Conservation (phyloP, 805 yeast species). For the Starmerella ratchasimensis region DNA sequence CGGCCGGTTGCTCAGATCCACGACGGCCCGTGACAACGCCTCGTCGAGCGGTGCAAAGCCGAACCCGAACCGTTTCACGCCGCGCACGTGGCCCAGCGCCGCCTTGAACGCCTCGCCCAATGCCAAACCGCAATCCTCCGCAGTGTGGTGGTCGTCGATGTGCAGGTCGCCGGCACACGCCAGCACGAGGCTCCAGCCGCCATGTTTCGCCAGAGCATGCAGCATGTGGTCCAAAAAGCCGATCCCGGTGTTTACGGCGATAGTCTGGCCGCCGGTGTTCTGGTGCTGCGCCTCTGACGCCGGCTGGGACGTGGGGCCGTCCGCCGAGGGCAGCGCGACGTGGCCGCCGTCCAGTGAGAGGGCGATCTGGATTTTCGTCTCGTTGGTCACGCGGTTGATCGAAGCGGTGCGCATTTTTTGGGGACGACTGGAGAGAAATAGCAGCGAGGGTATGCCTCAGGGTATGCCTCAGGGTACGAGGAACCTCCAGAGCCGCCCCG, state of each 20-base stretch:
- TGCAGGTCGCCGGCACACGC: slow-evolving; percentile 90
- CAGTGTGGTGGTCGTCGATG: slow-evolving; percentile 93
- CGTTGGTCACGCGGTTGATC: slow-evolving; percentile 69
- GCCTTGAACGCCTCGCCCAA: slow-evolving; percentile 77
- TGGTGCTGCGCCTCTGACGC: slow-evolving; percentile 52
- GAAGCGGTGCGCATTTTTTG: slow-evolving; percentile 30
- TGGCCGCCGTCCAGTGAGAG: slow-evolving; percentile 74
- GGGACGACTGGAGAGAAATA: no score
- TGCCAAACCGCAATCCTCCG: slow-evolving; percentile 91
- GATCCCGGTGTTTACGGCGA: slow-evolving; percentile 76
- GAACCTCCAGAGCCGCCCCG: no score
- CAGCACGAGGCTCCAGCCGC: slow-evolving; percentile 86
- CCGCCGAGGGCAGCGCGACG: slow-evolving; percentile 44
- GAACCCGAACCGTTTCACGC: slow-evolving; percentile 81
- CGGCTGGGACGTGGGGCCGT: slow-evolving; percentile 14
- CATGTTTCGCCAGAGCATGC: slow-evolving; percentile 90
- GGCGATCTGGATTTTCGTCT: slow-evolving; percentile 81
- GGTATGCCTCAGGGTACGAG: no score
- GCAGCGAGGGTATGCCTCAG: no score
- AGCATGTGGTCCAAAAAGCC: slow-evolving; percentile 97
- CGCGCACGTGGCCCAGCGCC: slow-evolving; percentile 79
- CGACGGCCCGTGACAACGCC: slow-evolving; percentile 90
- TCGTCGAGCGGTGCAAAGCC: slow-evolving; percentile 96
- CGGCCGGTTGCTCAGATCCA: slow-evolving; percentile 87
- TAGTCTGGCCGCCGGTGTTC: slow-evolving; percentile 53